Conservation (phyloP, 208 protist genomes). For the Tetramitus jugosus region DNA sequence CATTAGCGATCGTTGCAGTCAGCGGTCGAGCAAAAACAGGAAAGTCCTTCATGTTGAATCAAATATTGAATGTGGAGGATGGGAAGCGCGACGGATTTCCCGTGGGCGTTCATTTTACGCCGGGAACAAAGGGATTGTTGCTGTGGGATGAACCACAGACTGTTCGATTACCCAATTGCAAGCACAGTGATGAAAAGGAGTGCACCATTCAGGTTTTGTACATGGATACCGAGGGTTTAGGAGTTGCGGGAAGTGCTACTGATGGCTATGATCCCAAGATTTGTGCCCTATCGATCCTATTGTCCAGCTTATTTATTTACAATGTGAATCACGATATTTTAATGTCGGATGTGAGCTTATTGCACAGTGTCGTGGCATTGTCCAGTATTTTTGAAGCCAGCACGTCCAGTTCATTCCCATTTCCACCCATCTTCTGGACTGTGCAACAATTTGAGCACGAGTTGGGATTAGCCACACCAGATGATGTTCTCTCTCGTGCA, state of each 20-base stretch:
- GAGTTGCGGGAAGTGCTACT: neutral
- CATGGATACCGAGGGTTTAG: conserved; percentile 1
- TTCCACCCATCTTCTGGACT: neutral
- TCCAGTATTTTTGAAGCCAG: neutral
- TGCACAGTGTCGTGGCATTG: neutral
- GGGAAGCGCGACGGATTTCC: neutral
- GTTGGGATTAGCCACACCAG: neutral
- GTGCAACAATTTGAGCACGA: conserved; percentile 16
- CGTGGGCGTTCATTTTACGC: neutral
- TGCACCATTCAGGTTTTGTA: neutral
- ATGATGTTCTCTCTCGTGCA: neutral
- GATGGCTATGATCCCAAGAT: conserved; percentile 8
- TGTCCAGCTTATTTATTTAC: neutral
- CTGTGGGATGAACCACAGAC: neutral
- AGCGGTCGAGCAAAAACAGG: neutral
- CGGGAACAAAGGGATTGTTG: neutral
- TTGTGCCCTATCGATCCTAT: neutral
- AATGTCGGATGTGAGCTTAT: neutral
- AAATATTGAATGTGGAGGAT: neutral
- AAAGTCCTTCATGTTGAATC: conserved; percentile 6
- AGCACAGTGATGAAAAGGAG: neutral
- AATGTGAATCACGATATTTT: neutral
- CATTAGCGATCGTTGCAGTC: neutral
- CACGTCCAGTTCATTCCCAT: neutral
- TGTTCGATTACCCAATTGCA: neutral